A percentile compares a stretch with the other conserved stretches of the same genome.
Evolutionary conservation across 257 asterid species (phyloP).

Genomic region (Solanum rostratum): DNA sequence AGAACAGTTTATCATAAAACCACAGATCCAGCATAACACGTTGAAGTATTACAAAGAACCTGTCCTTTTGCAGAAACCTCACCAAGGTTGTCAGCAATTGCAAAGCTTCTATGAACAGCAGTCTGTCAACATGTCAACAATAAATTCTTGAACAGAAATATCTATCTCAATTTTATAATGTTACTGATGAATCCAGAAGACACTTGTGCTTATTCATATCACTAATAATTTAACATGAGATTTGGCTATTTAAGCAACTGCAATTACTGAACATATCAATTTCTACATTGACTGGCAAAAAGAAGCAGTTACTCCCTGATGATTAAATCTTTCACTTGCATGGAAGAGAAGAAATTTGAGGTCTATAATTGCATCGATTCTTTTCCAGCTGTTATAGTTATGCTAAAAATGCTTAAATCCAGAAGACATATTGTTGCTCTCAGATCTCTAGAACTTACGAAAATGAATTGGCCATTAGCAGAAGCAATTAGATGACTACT

Average conservation of each 20-base stretch:
- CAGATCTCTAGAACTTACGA: background rate
- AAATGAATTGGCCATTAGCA: background rate
- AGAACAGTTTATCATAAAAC: background rate
- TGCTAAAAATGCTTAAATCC: background rate
- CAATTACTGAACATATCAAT: background rate
- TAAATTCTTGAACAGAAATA: constrained; percentile 3
- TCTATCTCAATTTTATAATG: background rate
- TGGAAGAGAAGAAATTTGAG: background rate
- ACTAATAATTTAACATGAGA: background rate
- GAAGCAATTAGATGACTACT: background rate
- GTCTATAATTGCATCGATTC: background rate
- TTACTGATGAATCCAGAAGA: background rate
- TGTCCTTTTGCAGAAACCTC: constrained; percentile 93
- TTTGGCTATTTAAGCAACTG: background rate
- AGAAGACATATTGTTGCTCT: background rate
- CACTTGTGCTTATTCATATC: background rate
- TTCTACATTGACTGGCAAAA: background rate
- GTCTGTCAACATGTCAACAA: constrained; percentile 36
- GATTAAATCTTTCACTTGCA: background rate
- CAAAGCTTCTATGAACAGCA: constrained; percentile 95
- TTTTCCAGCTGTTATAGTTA: background rate
- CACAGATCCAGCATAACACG: background rate
- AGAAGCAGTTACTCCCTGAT: background rate
- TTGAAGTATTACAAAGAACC: constrained; percentile 20
- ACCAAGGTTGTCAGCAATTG: constrained; percentile 79